These are phyloP conservation scores for Termitomyces sp. DNA, from an alignment of 768 basidiomycete species.

Conservation along the genomic window DNA sequence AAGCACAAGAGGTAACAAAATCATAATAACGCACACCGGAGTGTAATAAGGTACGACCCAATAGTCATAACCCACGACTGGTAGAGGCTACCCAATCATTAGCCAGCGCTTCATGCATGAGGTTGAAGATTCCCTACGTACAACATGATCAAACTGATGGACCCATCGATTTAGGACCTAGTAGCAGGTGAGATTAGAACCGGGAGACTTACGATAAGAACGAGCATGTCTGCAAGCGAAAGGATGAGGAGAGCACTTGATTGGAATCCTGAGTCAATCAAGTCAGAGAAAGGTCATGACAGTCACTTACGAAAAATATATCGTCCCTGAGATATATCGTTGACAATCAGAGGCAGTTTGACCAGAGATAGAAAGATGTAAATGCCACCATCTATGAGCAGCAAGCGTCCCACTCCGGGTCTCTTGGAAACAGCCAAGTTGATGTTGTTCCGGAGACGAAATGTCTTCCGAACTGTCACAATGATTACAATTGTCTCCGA, in stretches of 20 bases:
- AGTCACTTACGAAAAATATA: conserved; percentile 21
- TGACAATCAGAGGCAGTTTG: background rate
- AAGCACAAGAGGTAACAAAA: background rate
- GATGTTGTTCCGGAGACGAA: conserved; percentile 17
- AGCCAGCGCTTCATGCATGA: background rate
- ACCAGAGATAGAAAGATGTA: background rate
- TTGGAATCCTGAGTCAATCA: background rate
- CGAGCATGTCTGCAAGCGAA: conserved; percentile 13
- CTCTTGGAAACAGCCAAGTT: conserved; percentile 14
- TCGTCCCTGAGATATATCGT: conserved; percentile 5
- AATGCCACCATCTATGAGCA: conserved; percentile 19
- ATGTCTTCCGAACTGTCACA: conserved; percentile 22
- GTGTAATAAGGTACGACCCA: conserved; percentile 30
- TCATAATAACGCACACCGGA: conserved; percentile 19
- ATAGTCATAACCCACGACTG: conserved; percentile 25
- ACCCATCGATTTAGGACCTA: background rate
- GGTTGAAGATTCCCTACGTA: background rate
- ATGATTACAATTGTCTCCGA: conserved; percentile 23
- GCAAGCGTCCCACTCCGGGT: conserved; percentile 17
- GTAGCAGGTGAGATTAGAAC: background rate
- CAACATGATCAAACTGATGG: conserved; percentile 6
- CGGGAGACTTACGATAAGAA: conserved; percentile 18
- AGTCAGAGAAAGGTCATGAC: background rate
- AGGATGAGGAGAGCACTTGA: conserved; percentile 20
- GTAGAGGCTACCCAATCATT: conserved; percentile 15